Evolutionary conservation across 805 yeast genomes (phyloP), one percentile per base, ranked within the genome.

Genomic region (Blastobotrys robertii): DNA sequence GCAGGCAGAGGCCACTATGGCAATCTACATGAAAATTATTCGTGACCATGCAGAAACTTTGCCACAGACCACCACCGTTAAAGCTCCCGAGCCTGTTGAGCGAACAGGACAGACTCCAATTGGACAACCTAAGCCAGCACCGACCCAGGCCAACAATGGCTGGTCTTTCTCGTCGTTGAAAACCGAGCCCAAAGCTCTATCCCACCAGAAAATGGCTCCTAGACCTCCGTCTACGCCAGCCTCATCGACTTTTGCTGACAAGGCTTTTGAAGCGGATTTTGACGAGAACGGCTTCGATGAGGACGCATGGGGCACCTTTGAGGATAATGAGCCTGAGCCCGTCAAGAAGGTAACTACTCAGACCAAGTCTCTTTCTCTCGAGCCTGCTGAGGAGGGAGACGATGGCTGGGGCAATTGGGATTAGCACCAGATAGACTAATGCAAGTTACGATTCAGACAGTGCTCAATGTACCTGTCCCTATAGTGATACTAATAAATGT

Each of bases 1-100:
- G 0, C 84, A 81, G 54, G 95, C 96, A 0, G 76, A 76, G 51
- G 62, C 69, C 37, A 72, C 86, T 0, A 78, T 90, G 50, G 78
- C 80, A 22, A 44, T 70, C 22, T 81, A 84, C 55, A 65, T 81
- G 54, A 60, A 57, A 3, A 77, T 74, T 50, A 70, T 83, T 43
- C 68, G 71, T 38, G 55, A 52, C 3, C 79, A 71, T 37, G 72
- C 67, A 2, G 58, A 58, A 19, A 48, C 60, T 19, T 62, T 70
- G 34, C 47, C 49, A 6, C 60, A 55, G n/a, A 33, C 37, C 8
- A 50, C 42, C 28, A 41, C 33, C 4, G 40, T 13, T 7, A 13
- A 11, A 11, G 13, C 14, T 13, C 10, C 22, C 3, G 12, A 29
- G 25, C 28, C 40, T 10, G 8, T 28, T 37, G 15, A 12, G 13